Percentiles rank a stretch among this genome's conserved stretches.
phyloP scores from a whole-genome alignment of 805 yeast genomes.

The Candida maris region DNA sequence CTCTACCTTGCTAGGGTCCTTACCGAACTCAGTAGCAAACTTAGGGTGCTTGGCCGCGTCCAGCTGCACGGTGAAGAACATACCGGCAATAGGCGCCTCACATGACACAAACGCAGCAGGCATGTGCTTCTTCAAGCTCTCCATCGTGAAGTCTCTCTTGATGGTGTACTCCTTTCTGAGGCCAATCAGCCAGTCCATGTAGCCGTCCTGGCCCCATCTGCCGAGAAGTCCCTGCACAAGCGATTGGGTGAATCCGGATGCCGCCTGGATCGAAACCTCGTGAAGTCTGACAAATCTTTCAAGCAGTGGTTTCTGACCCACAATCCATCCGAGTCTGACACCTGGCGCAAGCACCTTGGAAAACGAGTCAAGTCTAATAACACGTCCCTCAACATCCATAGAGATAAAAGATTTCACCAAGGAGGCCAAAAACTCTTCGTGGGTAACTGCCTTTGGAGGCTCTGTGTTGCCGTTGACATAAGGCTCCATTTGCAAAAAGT shows the following conservation, averaged over 20 bases:
- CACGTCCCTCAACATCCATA: constrained; percentile 84
- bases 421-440: constrained; percentile 62
- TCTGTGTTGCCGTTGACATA: constrained; percentile 46
- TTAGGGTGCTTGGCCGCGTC: constrained; percentile 82
- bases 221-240: constrained; percentile 65
- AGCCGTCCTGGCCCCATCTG: constrained; percentile 89
- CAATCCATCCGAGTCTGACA: constrained; percentile 82
- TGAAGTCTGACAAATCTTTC: constrained; percentile 68
- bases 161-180: constrained; percentile 77
- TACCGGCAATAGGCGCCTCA: constrained; percentile 75
- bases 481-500: constrained; percentile 87
- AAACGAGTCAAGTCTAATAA: constrained; percentile 81
- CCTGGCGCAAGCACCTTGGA: constrained; percentile 95
- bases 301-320: constrained; percentile 60
- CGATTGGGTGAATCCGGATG: constrained; percentile 78
- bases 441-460: constrained; percentile 33
- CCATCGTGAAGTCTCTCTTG: constrained; percentile 85
- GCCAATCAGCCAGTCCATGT: constrained; percentile 84
- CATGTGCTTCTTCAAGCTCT: constrained; percentile 59
- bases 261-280: constrained; percentile 77
- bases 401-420: constrained; percentile 74
- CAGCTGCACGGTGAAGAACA: constrained; percentile 73
- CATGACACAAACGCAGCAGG: constrained; percentile 42
- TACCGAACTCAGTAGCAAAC: constrained; percentile 50
- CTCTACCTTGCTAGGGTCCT: constrained; percentile 65